These are phyloP conservation scores for Saturnispora silvae DNA, from an alignment of 805 yeast genomes.

Conservation along the genomic window DNA sequence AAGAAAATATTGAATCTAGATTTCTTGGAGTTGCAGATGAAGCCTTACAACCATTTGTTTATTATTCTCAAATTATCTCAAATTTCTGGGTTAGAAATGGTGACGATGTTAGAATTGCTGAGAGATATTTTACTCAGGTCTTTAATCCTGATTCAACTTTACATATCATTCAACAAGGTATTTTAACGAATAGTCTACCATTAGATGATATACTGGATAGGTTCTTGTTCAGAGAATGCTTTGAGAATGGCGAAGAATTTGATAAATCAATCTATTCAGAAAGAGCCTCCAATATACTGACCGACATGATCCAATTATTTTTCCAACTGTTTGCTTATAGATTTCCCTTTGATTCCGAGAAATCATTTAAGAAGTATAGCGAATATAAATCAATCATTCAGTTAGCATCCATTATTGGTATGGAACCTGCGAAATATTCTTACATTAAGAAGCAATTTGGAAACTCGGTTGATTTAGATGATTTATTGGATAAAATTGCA, in stretches of 20 bases:
- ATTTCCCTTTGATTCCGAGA: slow-evolving; percentile 18
- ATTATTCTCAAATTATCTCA: slow-evolving; percentile 48
- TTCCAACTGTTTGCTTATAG: slow-evolving; percentile 33
- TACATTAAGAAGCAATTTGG: slow-evolving; percentile 27
- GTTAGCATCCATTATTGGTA: slow-evolving; percentile 41
- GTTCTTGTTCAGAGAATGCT: slow-evolving; percentile 39
- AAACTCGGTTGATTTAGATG: slow-evolving; percentile 32
- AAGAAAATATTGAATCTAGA: slow-evolving; percentile 6
- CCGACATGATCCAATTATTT: slow-evolving; percentile 32
- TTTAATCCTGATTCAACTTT: slow-evolving; percentile 31
- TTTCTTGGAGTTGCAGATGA: slow-evolving; percentile 39
- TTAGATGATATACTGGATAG: slow-evolving; percentile 36
- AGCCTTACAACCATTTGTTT: slow-evolving; percentile 48
- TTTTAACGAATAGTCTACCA: slow-evolving; percentile 26
- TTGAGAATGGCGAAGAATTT: slow-evolving; percentile 14
- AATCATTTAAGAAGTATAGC: slow-evolving; percentile 12
- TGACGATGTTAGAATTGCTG: slow-evolving; percentile 22
- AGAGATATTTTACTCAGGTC: slow-evolving; percentile 12
- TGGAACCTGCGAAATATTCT: slow-evolving; percentile 45
- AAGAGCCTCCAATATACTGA: slow-evolving; percentile 32
- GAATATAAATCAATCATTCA: slow-evolving; percentile 25
- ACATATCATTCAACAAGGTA: slow-evolving; percentile 35
- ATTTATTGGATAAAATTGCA: slow-evolving; percentile 45
- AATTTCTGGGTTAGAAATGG: slow-evolving; percentile 77
- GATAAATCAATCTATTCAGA: slow-evolving; percentile 37